These are phyloP conservation scores for Chrysopogon serrulatus DNA, from an alignment of 176 grass and related monocot species.

Conservation along the genomic window DNA sequence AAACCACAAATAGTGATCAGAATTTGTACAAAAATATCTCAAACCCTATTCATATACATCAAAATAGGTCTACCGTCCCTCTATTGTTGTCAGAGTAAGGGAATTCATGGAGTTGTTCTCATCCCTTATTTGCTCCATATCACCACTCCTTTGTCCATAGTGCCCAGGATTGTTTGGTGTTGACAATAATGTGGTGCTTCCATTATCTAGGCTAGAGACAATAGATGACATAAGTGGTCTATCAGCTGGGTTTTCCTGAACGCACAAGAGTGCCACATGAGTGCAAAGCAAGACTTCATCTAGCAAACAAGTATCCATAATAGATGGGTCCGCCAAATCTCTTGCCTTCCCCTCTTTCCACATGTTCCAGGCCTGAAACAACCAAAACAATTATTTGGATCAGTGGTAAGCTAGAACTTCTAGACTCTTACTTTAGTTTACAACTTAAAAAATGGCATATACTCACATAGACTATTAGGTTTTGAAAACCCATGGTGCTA, in stretches of 20 bases:
- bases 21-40: background rate
- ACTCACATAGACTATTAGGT: constrained; percentile 36
- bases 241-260: constrained; percentile 37
- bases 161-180: background rate
- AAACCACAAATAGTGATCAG: background rate
- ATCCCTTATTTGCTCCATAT: background rate
- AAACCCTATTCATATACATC: background rate
- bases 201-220: constrained; percentile 34
- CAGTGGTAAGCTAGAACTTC: background rate
- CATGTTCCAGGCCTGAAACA: constrained; percentile 34
- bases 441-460: background rate
- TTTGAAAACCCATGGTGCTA: constrained; percentile 7
- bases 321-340: constrained; percentile 32
- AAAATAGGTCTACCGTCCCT: background rate
- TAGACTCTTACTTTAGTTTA: background rate
- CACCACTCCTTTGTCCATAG: background rate
- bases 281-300: constrained; percentile 28
- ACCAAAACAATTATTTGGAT: no score
- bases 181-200: background rate
- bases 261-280: constrained; percentile 35
- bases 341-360: constrained; percentile 35
- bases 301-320: constrained; percentile 23
- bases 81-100: background rate
- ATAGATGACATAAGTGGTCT: constrained; percentile 39
- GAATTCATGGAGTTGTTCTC: background rate